Evolutionary conservation across 768 basidiomycete species (phyloP), one percentile per base, ranked within the genome.

Genomic region (Hortiboletus flavorubellus): DNA sequence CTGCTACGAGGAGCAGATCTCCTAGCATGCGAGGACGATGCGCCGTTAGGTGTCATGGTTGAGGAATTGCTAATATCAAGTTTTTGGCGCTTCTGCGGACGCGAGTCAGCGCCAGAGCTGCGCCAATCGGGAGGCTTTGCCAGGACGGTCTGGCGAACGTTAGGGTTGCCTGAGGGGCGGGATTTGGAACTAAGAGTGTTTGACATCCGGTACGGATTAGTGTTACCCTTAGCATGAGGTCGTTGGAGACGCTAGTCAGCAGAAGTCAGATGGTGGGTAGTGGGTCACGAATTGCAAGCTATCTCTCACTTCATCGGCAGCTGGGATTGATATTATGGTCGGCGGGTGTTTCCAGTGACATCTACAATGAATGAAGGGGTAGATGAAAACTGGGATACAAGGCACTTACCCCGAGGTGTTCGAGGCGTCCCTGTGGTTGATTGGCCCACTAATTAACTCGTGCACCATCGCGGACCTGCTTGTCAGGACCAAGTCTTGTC

Each of bases 361-460:
- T 61, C 50, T 58, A 29, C 39, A 56, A 34, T 46, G 37, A 23
- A 49, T 63, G 54, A 59, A 42, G n/a, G 31, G 21, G 49, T 42
- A 35, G 41, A 46, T 30, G 44, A 31, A 33, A 40, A 58, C 47
- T 4, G 39, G 43, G 10, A 41, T 21, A 23, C n/a, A 41, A 48
- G n/a, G 16, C 5, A 56, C 68, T 59, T 54, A 65, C 70, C 16
- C 9, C 4, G 59, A 48, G 37, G 47, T 21, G 48, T 44, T 53
- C 14, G 72, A 71, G 43, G 69, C 72, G 42, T 72, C 71, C 61
- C 71, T 72, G 46, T 56, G 44, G 60, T 66, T 68, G 47, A 47
- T 44, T 52, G 65, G 60, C 4, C 35, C 51, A 37, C 55, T 12
- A 18, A 35, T n/a, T 3, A 57, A 44, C 14, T 55, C 63, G 43